These are phyloP conservation scores for Mucor circinelloides DNA, from an alignment of 371 early-diverging fungal genomes.

Conservation along the genomic window DNA sequence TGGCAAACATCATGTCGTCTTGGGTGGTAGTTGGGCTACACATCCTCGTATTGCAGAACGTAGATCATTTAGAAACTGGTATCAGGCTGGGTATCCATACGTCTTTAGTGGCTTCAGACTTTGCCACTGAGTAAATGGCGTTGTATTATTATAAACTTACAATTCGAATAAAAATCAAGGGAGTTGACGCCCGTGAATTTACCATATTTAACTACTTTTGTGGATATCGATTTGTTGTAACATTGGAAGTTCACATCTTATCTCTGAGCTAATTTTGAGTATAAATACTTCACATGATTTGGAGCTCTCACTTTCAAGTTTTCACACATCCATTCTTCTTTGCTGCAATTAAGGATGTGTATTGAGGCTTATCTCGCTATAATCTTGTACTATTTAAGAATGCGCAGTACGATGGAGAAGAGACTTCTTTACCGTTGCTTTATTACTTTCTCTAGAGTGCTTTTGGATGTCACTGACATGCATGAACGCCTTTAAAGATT, in stretches of 20 bases:
- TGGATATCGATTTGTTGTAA: neutral
- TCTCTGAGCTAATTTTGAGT: neutral
- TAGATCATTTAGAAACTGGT: slow-evolving; percentile 85
- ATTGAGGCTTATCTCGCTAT: too few species aligned
- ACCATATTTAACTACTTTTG: neutral
- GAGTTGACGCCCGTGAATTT: neutral
- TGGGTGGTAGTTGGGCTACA: slow-evolving; percentile 90
- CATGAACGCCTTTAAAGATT: too few species aligned
- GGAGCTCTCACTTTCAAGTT: neutral
- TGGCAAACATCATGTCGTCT: slow-evolving; percentile 78
- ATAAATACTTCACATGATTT: neutral
- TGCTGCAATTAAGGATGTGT: too few species aligned
- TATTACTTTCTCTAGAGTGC: neutral
- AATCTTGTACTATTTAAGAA: neutral
- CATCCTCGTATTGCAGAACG: slow-evolving; percentile 77
- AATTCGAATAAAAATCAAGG: neutral
- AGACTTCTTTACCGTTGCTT: neutral
- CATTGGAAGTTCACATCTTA: neutral
- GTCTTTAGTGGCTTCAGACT: slow-evolving; percentile 78
- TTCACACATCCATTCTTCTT: neutral
- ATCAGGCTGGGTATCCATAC: slow-evolving; percentile 83
- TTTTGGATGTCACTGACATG: too few species aligned
- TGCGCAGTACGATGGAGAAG: neutral
- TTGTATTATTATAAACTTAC: neutral
- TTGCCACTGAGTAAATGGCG: slow-evolving; percentile 22